phyloP scores from a whole-genome alignment of 148 eudicot species.

The Amaranthus hypochondriacus region DNA sequence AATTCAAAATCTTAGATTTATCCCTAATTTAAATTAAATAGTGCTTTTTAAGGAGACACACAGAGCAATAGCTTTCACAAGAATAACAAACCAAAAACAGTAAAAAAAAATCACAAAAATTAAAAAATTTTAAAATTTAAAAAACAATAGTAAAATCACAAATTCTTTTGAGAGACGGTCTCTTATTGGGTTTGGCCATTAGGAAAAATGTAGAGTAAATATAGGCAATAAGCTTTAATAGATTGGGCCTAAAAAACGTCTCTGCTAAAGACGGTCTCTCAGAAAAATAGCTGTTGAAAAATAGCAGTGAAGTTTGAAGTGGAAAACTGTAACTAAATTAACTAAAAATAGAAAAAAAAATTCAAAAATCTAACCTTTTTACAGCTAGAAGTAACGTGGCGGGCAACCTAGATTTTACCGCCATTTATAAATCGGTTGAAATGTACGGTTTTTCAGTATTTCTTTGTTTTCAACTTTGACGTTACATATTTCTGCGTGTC shows the following conservation, averaged over 20 bases:
- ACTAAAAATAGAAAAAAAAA: background rate
- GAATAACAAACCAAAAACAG: background rate
- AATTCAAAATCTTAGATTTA: no score
- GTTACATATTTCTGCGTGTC: background rate
- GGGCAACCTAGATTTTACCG: slow-evolving; percentile 37
- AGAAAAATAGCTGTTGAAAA: no score
- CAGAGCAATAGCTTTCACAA: background rate
- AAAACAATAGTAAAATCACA: no score
- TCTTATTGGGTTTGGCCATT: no score
- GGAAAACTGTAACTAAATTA: background rate
- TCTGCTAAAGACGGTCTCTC: no score
- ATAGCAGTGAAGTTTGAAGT: slow-evolving; percentile 7
- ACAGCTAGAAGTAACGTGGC: slow-evolving; percentile 44
- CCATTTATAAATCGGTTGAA: slow-evolving; percentile 24
- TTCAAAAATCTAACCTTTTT: slow-evolving; percentile 7
- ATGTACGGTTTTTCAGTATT: slow-evolving; percentile 21
- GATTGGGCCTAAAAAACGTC: no score
- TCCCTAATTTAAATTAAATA: no score
- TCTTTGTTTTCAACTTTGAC: slow-evolving; percentile 22
- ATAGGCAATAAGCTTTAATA: no score
- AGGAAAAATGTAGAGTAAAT: no score
- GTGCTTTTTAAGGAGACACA: no score
- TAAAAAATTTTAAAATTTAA: no score
- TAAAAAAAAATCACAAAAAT: background rate
- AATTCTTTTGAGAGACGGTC: no score